phyloP scores from a whole-genome alignment of 805 yeast genomes.

The Kodamaea restingae region DNA sequence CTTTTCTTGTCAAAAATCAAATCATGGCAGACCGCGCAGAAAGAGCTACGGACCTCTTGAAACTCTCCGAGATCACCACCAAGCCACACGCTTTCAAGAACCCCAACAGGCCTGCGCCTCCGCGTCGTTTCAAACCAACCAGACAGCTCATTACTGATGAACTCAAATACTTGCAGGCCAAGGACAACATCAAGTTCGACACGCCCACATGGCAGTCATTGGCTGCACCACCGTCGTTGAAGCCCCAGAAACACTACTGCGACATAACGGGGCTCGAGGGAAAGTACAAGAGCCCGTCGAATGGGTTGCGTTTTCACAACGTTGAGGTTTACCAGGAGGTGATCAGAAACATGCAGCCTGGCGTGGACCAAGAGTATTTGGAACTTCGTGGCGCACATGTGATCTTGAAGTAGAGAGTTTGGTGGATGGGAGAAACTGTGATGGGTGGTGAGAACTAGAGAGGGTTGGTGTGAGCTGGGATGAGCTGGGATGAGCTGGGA shows the following conservation, averaged over 20 bases:
- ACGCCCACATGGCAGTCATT: constrained; percentile 67
- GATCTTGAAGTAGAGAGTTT: constrained; percentile 51
- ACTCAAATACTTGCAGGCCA: constrained; percentile 52
- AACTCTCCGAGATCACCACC: constrained; percentile 37
- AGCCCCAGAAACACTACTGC: constrained; percentile 80
- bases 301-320: constrained; percentile 73
- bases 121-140: constrained; percentile 65
- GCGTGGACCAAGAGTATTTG: constrained; percentile 89
- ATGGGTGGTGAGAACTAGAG: too few species aligned
- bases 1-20: too few species aligned
- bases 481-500: too few species aligned
- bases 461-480: background rate
- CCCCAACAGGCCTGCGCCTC: constrained; percentile 47
- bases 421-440: too few species aligned
- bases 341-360: constrained; percentile 77
- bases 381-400: constrained; percentile 86
- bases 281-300: constrained; percentile 68
- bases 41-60: constrained; percentile 18
- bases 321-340: constrained; percentile 73
- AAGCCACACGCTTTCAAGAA: constrained; percentile 56
- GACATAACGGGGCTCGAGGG: constrained; percentile 90
- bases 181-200: constrained; percentile 38
- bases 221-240: constrained; percentile 82
- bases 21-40: constrained; percentile 6
- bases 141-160: constrained; percentile 78